These are phyloP conservation scores for Nemania serpens DNA, from an alignment of 2,329 filamentous ascomycete genomes.

Conservation along the genomic window DNA sequence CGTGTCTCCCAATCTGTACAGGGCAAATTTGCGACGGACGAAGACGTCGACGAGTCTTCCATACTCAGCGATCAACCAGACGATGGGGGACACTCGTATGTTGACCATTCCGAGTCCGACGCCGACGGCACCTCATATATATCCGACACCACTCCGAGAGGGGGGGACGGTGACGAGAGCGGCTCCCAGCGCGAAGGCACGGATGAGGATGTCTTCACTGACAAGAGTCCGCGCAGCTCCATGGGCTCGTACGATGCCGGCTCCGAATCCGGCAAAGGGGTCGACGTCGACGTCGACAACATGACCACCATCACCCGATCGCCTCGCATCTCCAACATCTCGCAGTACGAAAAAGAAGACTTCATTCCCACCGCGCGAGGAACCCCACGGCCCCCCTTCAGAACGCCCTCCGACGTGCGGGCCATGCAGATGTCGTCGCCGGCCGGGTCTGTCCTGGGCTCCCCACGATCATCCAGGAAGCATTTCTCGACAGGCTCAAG, in stretches of 20 bases:
- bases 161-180: conserved; percentile 47
- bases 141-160: conserved; percentile 21
- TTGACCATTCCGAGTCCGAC: conserved; percentile 33
- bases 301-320: conserved; percentile 43
- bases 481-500: conserved; percentile 57
- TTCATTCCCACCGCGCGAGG: conserved; percentile 61
- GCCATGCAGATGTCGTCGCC: conserved; percentile 75
- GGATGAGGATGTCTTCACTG: conserved; percentile 64
- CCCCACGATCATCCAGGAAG: conserved; percentile 59
- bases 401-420: conserved; percentile 70
- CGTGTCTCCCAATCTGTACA: conserved; percentile 54
- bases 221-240: conserved; percentile 61
- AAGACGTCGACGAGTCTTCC: conserved; percentile 36
- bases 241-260: conserved; percentile 54
- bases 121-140: conserved; percentile 24
- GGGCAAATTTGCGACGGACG: conserved; percentile 35
- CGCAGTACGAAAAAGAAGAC: conserved; percentile 52
- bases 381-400: conserved; percentile 66
- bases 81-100: conserved; percentile 38
- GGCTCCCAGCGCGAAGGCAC: conserved; percentile 55
- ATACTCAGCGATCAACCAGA: conserved; percentile 39
- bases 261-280: conserved; percentile 39
- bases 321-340: conserved; percentile 56
- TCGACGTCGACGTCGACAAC: conserved; percentile 36
- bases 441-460: conserved; percentile 57